These are phyloP conservation scores for Saccharomycopsis oosterbeekiorum DNA, from an alignment of 805 yeast genomes.

Conservation along the genomic window DNA sequence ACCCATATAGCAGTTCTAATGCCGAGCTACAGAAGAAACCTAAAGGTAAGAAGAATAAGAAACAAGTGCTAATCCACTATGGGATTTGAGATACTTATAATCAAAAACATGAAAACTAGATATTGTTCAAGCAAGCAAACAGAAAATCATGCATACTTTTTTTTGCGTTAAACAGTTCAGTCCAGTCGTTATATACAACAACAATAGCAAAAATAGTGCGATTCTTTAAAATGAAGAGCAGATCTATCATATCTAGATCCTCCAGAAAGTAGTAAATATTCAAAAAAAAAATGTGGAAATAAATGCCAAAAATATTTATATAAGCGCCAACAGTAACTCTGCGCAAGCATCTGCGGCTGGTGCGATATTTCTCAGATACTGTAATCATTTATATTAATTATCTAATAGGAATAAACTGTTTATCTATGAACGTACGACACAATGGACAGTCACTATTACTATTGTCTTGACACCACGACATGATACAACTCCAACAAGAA, in stretches of 20 bases:
- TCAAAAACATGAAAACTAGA: not conserved
- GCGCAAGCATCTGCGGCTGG: too few relatives aligned
- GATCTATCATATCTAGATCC: too few relatives aligned
- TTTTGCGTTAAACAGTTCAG: too few relatives aligned
- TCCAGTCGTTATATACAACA: too few relatives aligned
- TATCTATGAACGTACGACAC: conserved; percentile 63
- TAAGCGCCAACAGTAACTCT: too few relatives aligned
- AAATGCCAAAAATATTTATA: too few relatives aligned
- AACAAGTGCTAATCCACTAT: conserved; percentile 42
- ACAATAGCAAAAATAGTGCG: too few relatives aligned
- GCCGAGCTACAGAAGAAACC: conserved; percentile 25
- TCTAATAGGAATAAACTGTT: conserved; percentile 20
- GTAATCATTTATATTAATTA: not conserved
- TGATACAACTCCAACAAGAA: conserved; percentile 86
- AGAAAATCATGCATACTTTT: not conserved
- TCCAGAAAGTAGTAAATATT: too few relatives aligned
- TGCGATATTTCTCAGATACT: too few relatives aligned
- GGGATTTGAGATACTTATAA: conserved; percentile 33
- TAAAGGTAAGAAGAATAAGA: conserved; percentile 34
- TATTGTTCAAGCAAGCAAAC: too few relatives aligned
- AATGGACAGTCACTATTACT: conserved; percentile 72
- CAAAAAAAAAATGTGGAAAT: too few relatives aligned
- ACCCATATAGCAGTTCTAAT: not conserved
- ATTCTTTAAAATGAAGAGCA: too few relatives aligned
- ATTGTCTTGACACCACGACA: conserved; percentile 80